Evolutionary conservation across 2,329 filamentous ascomycete genomes (phyloP).

Genomic region (Grosmannia clavigera): DNA sequence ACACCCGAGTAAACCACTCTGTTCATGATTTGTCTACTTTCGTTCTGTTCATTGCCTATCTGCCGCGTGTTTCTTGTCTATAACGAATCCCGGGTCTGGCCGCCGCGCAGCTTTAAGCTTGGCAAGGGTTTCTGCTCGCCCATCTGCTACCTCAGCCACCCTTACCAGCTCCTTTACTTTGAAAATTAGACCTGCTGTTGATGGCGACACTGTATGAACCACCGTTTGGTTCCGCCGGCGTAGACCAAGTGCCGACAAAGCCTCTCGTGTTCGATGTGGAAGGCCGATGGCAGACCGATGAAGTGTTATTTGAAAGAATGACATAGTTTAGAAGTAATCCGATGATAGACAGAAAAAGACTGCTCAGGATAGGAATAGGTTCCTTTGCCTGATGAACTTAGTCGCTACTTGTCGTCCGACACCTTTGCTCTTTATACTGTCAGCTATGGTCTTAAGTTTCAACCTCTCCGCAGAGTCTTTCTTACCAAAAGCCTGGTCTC

Average conservation of each 20-base stretch:
- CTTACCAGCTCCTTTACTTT: constrained; percentile 85
- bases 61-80: constrained; percentile 4
- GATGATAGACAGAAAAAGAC: not conserved
- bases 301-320: constrained; percentile 84
- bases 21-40: not conserved
- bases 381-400: not conserved
- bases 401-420: not conserved
- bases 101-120: constrained; percentile 61
- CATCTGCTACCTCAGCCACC: constrained; percentile 63
- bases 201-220: constrained; percentile 72
- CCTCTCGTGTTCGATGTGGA: constrained; percentile 64
- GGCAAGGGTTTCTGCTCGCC: constrained; percentile 44
- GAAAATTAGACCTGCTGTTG: constrained; percentile 83
- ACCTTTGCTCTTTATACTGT: not conserved
- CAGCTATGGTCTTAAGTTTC: not conserved
- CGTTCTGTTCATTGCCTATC: not conserved
- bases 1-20: not conserved
- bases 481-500: not conserved
- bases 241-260: constrained; percentile 74
- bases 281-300: constrained; percentile 84
- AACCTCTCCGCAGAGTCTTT: not conserved
- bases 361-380: not conserved
- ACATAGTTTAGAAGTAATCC: constrained; percentile 33
- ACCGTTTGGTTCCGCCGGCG: constrained; percentile 76
- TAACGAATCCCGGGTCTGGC: constrained; percentile 60